Evolutionary conservation across 2,329 filamentous ascomycete genomes (phyloP).

Genomic region (Coleophoma cylindrospora): DNA sequence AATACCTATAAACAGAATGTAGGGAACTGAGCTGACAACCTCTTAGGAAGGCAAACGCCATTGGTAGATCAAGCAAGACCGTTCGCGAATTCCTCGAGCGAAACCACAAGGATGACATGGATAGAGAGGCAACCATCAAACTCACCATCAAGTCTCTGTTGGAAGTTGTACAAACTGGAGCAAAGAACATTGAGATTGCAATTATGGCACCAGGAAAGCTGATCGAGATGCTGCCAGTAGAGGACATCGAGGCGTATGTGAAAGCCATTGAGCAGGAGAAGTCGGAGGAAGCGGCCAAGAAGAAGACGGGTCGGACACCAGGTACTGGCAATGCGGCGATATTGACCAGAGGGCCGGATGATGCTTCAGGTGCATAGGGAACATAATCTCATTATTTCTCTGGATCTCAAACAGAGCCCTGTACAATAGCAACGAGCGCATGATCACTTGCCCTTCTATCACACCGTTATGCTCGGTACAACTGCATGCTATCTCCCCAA

Average conservation of each 20-base stretch:
- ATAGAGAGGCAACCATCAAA: slow-evolving; percentile 91
- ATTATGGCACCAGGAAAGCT: slow-evolving; percentile 91
- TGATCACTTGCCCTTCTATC: slow-evolving; percentile 6
- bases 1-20: not conserved
- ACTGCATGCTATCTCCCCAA: slow-evolving; percentile 6
- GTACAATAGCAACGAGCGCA: slow-evolving; percentile 29
- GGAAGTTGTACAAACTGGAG: slow-evolving; percentile 96
- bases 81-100: slow-evolving; percentile 97
- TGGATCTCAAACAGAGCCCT: slow-evolving; percentile 20
- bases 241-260: slow-evolving; percentile 95
- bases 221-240: slow-evolving; percentile 89
- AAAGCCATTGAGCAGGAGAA: slow-evolving; percentile 99
- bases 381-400: slow-evolving; percentile 10
- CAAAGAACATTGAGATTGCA: slow-evolving; percentile 99
- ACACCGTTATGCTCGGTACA: not conserved
- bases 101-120: slow-evolving; percentile 98
- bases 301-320: slow-evolving; percentile 78
- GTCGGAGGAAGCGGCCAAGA: slow-evolving; percentile 96
- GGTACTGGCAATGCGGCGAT: slow-evolving; percentile 68
- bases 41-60: slow-evolving; percentile 95
- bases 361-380: slow-evolving; percentile 18
- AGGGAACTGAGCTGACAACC: slow-evolving; percentile 8
- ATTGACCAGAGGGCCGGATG: slow-evolving; percentile 56
- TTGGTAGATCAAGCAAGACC: slow-evolving; percentile 97
- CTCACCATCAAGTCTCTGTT: slow-evolving; percentile 96